Evolutionary conservation across 371 early-diverging fungal species (phyloP), one percentile per base, ranked within the genome.

Genomic region (Massospora cicadina): DNA sequence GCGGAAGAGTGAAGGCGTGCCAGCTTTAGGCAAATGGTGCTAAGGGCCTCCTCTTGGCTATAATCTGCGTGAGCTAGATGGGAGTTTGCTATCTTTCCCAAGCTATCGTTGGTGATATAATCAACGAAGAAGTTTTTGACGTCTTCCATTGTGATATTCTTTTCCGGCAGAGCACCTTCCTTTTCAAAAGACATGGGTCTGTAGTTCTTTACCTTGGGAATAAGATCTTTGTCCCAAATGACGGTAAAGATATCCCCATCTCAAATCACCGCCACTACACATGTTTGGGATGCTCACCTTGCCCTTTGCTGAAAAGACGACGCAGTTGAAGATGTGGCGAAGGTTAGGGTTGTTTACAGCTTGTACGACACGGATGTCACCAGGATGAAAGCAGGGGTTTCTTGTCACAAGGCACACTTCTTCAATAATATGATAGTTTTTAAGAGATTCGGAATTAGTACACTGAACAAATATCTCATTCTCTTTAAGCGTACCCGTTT

Each of bases 261-360:
- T n/a, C 17, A 93, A 68, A 74, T 93, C 93, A 0, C 86, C 85
- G 28, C 93, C 93, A 54, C 84, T 81, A 59, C 85, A 81, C 84
- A 84, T 82, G 65, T 84, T 84, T 0, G 89, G 85, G n/a, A 87
- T 69, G 60, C 85, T 86, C 25, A 89, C 74, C 2, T 67, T 61
- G 0, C 93, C 93, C 59, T 81, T 76, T 17, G 82, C 75, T 28
- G 83, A 74, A 71, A 93, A 90, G 0, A 89, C 89, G 23, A 93
- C 71, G 1, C 88, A 88, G 68, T 90, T 82, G 0, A 68, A 57
- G 26, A 87, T 69, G 66, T 86, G 79, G 24, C 65, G 69, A 10
- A 89, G 67, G n/a, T 79, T 75, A 0, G 76, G 76, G 26, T 71
- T 65, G 61, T 87, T 74, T 1, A 90, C 87, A 0, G 81, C 85